Evolutionary conservation across 1,284 basidiomycete genomes (phyloP).

Genomic region (Fomitopsis betulina): DNA sequence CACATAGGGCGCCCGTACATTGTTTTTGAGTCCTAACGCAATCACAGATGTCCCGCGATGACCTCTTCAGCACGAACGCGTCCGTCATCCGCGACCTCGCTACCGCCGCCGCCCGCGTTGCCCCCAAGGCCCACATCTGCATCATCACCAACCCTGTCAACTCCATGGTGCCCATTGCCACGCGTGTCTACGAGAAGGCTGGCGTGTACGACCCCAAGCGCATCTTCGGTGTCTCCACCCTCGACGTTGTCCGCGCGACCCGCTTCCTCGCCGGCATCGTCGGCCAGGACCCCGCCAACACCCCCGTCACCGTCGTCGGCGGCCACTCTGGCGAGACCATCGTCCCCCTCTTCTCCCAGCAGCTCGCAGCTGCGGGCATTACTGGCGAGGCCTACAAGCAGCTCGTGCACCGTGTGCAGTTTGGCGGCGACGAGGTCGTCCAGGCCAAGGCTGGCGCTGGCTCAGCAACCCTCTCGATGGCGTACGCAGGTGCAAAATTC

Average conservation of each 20-base stretch:
- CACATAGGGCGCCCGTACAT: not conserved
- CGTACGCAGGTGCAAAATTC: slow-evolving; percentile 90
- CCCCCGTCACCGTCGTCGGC: slow-evolving; percentile 85
- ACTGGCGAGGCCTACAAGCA: slow-evolving; percentile 66
- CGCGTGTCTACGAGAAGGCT: slow-evolving; percentile 88
- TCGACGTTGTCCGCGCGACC: slow-evolving; percentile 94
- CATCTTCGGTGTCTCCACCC: slow-evolving; percentile 89
- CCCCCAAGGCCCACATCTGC: slow-evolving; percentile 88
- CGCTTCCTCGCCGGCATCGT: slow-evolving; percentile 84
- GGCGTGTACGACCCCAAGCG: slow-evolving; percentile 88
- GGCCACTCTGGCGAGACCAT: slow-evolving; percentile 97
- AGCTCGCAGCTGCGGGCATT: slow-evolving; percentile 55
- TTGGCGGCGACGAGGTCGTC: slow-evolving; percentile 93
- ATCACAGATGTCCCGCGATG: slow-evolving; percentile 90
- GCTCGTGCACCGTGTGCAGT: slow-evolving; percentile 89
- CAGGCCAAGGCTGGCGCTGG: slow-evolving; percentile 90
- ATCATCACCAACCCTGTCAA: slow-evolving; percentile 98
- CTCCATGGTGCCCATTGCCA: slow-evolving; percentile 97
- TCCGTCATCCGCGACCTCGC: slow-evolving; percentile 97
- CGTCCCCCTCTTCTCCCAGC: slow-evolving; percentile 91
- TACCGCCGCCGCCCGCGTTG: slow-evolving; percentile 78
- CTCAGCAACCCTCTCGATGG: slow-evolving; percentile 87
- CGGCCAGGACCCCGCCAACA: slow-evolving; percentile 63
- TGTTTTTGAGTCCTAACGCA: slow-evolving; percentile 8
- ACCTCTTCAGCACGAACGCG: slow-evolving; percentile 98